These are phyloP conservation scores for Pyrenula massariospora DNA, from an alignment of 495 filamentous ascomycete species.

Conservation along the genomic window DNA sequence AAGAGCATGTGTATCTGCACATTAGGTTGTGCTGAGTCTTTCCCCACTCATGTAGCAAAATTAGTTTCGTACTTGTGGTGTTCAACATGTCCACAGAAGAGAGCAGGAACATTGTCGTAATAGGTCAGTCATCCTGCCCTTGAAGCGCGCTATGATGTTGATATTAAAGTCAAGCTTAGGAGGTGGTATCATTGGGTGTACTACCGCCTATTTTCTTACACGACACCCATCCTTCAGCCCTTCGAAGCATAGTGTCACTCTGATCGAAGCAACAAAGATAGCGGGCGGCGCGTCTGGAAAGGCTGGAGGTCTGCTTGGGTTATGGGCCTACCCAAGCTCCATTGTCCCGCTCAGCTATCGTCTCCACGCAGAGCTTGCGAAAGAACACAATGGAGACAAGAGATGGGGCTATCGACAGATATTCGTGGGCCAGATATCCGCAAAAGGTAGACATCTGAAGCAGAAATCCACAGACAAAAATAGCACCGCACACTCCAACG, in stretches of 20 bases:
- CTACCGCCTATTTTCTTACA: conserved; percentile 86
- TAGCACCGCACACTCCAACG: conserved; percentile 13
- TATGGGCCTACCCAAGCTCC: conserved; percentile 84
- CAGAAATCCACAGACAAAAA: conserved; percentile 18
- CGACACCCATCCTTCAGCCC: conserved; percentile 78
- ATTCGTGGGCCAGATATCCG: conserved; percentile 61
- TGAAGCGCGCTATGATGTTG: too few relatives aligned
- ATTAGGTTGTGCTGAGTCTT: too few relatives aligned
- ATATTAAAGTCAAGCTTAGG: conserved; percentile 40
- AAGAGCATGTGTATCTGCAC: too few relatives aligned
- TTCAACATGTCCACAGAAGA: too few relatives aligned
- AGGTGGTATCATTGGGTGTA: conserved; percentile 90
- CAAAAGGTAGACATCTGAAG: conserved; percentile 34
- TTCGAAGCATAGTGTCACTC: conserved; percentile 62
- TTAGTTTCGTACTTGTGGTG: too few relatives aligned
- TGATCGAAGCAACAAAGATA: conserved; percentile 80
- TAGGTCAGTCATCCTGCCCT: too few relatives aligned
- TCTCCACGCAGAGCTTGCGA: conserved; percentile 74
- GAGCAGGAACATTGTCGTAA: too few relatives aligned
- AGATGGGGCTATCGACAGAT: conserved; percentile 83
- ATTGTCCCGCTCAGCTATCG: conserved; percentile 81
- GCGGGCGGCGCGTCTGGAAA: conserved; percentile 91
- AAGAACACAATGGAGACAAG: conserved; percentile 67
- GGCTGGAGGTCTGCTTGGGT: conserved; percentile 78
- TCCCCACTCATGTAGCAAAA: too few relatives aligned